Percentiles rank a stretch among this genome's conserved stretches.
Evolutionary conservation across 257 asterid genomes (phyloP).

Genomic region (Prunella vulgaris): DNA sequence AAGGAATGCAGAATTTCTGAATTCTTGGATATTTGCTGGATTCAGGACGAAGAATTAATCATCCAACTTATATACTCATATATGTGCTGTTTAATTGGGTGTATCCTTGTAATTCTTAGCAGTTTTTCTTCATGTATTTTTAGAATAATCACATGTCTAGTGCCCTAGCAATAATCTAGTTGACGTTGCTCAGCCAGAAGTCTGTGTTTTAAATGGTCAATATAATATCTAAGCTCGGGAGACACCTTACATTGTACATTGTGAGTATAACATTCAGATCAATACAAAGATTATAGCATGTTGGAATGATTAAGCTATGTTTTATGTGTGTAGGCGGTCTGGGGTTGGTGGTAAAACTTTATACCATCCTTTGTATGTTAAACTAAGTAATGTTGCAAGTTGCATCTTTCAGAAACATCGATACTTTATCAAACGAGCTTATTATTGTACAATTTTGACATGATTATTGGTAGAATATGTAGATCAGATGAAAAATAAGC

Average conservation of each 20-base stretch:
- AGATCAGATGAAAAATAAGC: no score
- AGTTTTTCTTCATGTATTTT: background rate
- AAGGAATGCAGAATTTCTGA: background rate
- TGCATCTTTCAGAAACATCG: background rate
- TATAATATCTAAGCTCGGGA: background rate
- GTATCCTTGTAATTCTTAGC: background rate
- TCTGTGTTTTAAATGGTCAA: constrained; percentile 3
- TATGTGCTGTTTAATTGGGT: background rate
- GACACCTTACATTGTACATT: background rate
- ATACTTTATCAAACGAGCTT: background rate
- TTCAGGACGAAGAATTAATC: background rate
- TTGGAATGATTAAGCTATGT: background rate
- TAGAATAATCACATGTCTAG: background rate
- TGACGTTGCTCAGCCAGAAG: constrained; percentile 5
- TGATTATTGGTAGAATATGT: background rate
- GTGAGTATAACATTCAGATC: background rate
- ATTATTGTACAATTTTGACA: background rate
- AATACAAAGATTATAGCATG: background rate
- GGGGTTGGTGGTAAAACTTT: background rate
- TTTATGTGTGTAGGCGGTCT: background rate
- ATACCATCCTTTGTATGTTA: no score
- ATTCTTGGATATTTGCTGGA: background rate
- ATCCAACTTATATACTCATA: background rate
- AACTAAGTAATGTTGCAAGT: background rate
- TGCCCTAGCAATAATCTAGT: background rate